Evolutionary conservation across 495 filamentous ascomycete species (phyloP).

Genomic region (Penicillium cosmopolitanum): DNA sequence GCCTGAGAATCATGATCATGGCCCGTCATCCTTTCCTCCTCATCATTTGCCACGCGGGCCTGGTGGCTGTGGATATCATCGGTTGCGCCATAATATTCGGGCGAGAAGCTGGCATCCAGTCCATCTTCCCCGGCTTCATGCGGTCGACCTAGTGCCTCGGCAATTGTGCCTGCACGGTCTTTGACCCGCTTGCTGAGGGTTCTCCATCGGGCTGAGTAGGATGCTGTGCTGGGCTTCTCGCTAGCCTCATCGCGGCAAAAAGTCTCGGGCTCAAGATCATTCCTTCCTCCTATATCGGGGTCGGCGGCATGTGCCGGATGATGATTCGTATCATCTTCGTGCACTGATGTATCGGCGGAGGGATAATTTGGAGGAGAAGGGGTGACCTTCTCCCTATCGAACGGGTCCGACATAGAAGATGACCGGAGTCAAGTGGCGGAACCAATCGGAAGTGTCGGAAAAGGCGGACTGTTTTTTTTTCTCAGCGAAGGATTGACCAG

Average conservation of each 20-base stretch:
- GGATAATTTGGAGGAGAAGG: slow-evolving; percentile 13
- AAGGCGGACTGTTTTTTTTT: neutral
- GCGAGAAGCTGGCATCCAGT: slow-evolving; percentile 27
- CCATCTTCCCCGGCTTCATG: slow-evolving; percentile 33
- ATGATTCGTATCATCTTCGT: slow-evolving; percentile 9
- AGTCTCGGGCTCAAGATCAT: slow-evolving; percentile 10
- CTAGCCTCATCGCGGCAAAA: slow-evolving; percentile 10
- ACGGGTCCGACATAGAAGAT: slow-evolving; percentile 19
- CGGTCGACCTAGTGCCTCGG: slow-evolving; percentile 31
- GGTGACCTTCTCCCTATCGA: slow-evolving; percentile 19
- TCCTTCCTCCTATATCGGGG: neutral
- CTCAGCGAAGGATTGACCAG: neutral
- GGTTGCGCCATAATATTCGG: slow-evolving; percentile 34
- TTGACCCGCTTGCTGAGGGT: slow-evolving; percentile 29
- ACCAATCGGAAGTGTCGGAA: slow-evolving; percentile 10
- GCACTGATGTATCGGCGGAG: slow-evolving; percentile 13
- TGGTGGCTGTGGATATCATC: slow-evolving; percentile 31
- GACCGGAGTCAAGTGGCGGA: slow-evolving; percentile 1
- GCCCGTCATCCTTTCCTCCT: slow-evolving; percentile 16
- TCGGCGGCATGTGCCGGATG: neutral
- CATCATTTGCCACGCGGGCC: slow-evolving; percentile 24
- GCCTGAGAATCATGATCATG: slow-evolving; percentile 29
- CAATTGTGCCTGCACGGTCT: slow-evolving; percentile 23
- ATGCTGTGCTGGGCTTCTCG: slow-evolving; percentile 17
- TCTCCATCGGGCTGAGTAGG: slow-evolving; percentile 25